Percentiles rank a stretch among this genome's conserved stretches.
phyloP scores from a whole-genome alignment of 805 yeast genomes.

The Saccharomycopsis guyanensis region DNA sequence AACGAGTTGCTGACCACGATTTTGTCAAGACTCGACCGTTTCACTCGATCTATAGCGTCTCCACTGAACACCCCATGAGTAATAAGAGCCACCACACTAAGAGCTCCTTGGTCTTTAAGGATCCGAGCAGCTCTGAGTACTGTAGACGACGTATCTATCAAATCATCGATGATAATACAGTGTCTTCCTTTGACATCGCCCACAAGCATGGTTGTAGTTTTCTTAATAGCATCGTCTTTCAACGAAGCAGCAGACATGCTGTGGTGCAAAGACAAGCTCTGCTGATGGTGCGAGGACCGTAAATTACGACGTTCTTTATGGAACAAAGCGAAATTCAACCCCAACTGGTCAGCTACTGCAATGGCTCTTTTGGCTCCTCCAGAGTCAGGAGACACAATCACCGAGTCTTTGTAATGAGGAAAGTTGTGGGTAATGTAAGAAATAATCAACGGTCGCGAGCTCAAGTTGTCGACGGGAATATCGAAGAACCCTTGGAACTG shows the following conservation, averaged over 20 bases:
- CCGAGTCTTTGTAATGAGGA: slow-evolving; percentile 76
- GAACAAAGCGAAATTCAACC: slow-evolving; percentile 85
- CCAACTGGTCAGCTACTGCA: slow-evolving; percentile 83
- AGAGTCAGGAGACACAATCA: slow-evolving; percentile 95
- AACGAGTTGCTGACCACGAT: slow-evolving; percentile 85
- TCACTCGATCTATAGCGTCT: slow-evolving; percentile 72
- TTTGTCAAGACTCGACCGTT: slow-evolving; percentile 66
- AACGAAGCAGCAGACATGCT: slow-evolving; percentile 24
- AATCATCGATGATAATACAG: slow-evolving; percentile 88
- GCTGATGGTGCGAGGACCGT: slow-evolving; percentile 24
- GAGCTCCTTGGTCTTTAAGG: slow-evolving; percentile 89
- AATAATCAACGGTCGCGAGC: slow-evolving; percentile 80
- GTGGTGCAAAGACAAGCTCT: slow-evolving; percentile 9
- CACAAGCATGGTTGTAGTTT: slow-evolving; percentile 77
- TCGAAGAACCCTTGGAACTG: slow-evolving; percentile 97
- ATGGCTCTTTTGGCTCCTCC: slow-evolving; percentile 99
- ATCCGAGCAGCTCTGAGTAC: slow-evolving; percentile 87
- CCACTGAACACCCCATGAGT: slow-evolving; percentile 94
- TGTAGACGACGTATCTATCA: slow-evolving; percentile 90
- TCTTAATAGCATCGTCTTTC: slow-evolving; percentile 24
- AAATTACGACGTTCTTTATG: slow-evolving; percentile 80
- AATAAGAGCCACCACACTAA: slow-evolving; percentile 73
- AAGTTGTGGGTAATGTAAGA: slow-evolving; percentile 73
- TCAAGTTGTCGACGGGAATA: slow-evolving; percentile 90
- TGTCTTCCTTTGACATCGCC: slow-evolving; percentile 86